Evolutionary conservation across 2,329 filamentous ascomycete species (phyloP), one percentile per base, ranked within the genome.

Genomic region (Alternaria brassicae): DNA sequence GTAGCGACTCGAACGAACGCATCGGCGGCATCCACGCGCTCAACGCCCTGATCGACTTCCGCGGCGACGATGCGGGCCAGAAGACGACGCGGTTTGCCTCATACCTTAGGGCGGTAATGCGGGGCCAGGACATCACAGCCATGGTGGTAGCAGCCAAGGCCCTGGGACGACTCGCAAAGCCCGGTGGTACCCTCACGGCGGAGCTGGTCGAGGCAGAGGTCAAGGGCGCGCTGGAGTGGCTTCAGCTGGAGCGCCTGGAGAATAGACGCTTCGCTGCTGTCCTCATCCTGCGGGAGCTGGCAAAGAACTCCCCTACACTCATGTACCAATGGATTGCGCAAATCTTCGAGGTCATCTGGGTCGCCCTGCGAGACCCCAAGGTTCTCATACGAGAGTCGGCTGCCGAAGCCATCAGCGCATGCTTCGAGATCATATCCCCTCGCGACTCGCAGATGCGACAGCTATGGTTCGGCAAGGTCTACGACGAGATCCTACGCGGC

Each of bases 161-260:
- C 4, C 84, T 99, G 27, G 95, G 95, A 44, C 91, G 93, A 75
- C 85, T 99, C 60, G 96, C 94, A 62, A 89, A 92, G 67, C 95
- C 95, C 0, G 95, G 95, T 62, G 95, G 95, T 60, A 93, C 95
- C 30, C 84, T 98, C 64, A 97, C 96, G 42, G 96, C 94, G 7
- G 94, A 98, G 78, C 83, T 99, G 54, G 95, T 99, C 57, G 95
- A 99, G 75, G 94, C 93, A 54, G 94, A 99, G 79, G 93, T 98
- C 62, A 96, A 97, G 78, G 95, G 93, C 17, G 93, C 96, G 2
- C 84, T 99, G 53, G 95, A 99, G 81, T 98, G 93, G 91, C 86
- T 99, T 57, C 94, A 98, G 75, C 93, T 93, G 48, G 96, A 98
- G 76, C 88, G 94, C 66, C 89, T 96, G 69, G 95, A 99, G 81